Percentiles rank a stretch among this genome's conserved stretches.
These are phyloP conservation scores for Mucuna pruriens DNA, from an alignment of 306 rosid genomes.

Conservation along the genomic window DNA sequence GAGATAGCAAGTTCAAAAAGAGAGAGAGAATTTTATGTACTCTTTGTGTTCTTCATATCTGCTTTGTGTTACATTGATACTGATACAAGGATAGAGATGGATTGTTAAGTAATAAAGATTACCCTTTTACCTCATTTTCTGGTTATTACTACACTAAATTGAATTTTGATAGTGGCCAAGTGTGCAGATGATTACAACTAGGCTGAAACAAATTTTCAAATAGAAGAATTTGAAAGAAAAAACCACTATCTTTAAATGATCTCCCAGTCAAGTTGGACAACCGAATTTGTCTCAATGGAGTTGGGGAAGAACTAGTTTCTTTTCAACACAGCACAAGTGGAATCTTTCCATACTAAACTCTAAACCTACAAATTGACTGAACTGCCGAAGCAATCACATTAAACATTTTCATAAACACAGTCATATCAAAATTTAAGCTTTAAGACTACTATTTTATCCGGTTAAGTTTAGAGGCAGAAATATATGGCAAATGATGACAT, in stretches of 20 bases:
- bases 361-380: not conserved
- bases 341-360: not conserved
- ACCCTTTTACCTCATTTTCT: not conserved
- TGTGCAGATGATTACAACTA: not conserved
- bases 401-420: not conserved
- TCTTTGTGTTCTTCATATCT: not conserved
- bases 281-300: no score
- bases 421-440: not conserved
- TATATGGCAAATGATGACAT: not conserved
- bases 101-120: not conserved
- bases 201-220: not conserved
- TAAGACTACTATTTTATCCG: not conserved
- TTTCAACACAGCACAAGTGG: no score
- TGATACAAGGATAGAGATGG: not conserved
- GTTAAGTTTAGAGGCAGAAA: not conserved
- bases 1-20: not conserved
- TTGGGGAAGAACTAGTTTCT: no score
- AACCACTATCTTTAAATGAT: no score
- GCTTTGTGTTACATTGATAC: not conserved
- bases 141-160: no score
- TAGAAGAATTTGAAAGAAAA: not conserved
- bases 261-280: no score
- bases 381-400: not conserved
- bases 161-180: no score
- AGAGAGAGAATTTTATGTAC: not conserved